Base-by-base conservation (phyloP, 1,284 basidiomycete species). In the Leccinum glutinopallens region DNA sequence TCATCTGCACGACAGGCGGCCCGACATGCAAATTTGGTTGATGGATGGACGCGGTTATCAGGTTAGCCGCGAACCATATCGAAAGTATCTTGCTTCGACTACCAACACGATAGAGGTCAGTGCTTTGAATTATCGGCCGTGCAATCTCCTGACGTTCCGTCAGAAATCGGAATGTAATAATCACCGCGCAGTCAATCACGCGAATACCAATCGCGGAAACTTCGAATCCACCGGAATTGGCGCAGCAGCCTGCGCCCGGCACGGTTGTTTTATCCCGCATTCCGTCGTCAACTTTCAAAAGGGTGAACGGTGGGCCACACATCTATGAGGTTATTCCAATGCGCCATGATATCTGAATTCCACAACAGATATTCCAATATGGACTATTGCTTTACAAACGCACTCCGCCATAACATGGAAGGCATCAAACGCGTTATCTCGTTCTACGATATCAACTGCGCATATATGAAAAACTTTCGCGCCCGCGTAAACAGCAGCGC, bases 321-420 rank as follows among this genome's bases (percentile, higher is more conserved):
- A 25, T 25, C 22, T 22, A 22, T 22, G 22, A 25, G 25, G 13
- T 17, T n/a, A 43, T 7, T 17, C 5, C 7, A 2, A 13, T 17
- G 41, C 17, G 33, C 9, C 2, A 33, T 33, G 3, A 5, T 43
- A 9, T 4, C 41, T 43, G 41, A 15, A n/a, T 43, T 17, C 13
- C 5, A n/a, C 5, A 70, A 69, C 13, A 43, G 41, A 43, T 66
- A 70, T 29, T 33, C 33, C 0, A 72, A 73, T 41, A 72, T 73
- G 62, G 70, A 72, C 35, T 73, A 68, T n/a, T 54, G 61, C 0
- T 19, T 72, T 22, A 7, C 62, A 4, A 22, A 67, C 12, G 66
- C 68, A 4, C 22, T 69, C 1, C 3, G 3, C 0, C 53, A 67
- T 12, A 65, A 61, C 2, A 60, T 65, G 39, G 9, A 8, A 1